Evolutionary conservation across 106 monocot species (phyloP), one percentile per base, ranked within the genome.

Genomic region (Platanthera zijinensis): DNA sequence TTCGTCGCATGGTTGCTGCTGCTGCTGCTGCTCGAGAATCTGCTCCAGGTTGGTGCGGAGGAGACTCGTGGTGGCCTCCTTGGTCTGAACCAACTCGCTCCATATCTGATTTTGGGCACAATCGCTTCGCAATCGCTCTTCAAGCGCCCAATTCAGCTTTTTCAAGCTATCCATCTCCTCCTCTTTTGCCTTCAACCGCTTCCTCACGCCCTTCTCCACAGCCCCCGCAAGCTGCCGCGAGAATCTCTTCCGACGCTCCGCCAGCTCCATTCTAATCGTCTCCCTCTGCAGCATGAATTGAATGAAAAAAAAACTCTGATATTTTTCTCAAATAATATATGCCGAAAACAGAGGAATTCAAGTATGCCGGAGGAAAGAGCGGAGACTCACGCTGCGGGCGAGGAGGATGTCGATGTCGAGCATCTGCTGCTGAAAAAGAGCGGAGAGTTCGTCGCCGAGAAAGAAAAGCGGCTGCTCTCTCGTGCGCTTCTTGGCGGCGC

Each of bases 41-140:
- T 83, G 85, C 28, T 94, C 87, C 6, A 94, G 85, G 52, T 90
- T 82, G 11, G 46, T 39, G 46, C 90, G 74, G 39, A 94, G 88
- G 5, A 75, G 74, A 48, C 71, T 77, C 9, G 80, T 89, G 4
- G 87, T 62, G 9, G 85, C 80, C 76, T 86, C 90, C 78, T 85
- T 86, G 61, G 69, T 80, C 80, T 83, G 82, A 19, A 90, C 94
- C 21, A 90, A 21, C 39, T 85, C 84, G 21, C 80, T 28, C 94
- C 94, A 94, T 18, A 80, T 80, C 74, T 90, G 83, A 72, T 78
- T 80, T 74, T 94, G 90, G 13, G 75, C 11, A 22, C 25, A 67
- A 2, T 87, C 78, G 66, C 74, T 79, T 64, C 71, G 72, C 19
- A 84, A 51, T 30, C 76, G 79, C 48, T 90, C 90, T 63, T 86